Evolutionary conservation across 179 eudicot species (phyloP), one percentile per base, ranked within the genome.

Genomic region (Carnegiea gigantea): DNA sequence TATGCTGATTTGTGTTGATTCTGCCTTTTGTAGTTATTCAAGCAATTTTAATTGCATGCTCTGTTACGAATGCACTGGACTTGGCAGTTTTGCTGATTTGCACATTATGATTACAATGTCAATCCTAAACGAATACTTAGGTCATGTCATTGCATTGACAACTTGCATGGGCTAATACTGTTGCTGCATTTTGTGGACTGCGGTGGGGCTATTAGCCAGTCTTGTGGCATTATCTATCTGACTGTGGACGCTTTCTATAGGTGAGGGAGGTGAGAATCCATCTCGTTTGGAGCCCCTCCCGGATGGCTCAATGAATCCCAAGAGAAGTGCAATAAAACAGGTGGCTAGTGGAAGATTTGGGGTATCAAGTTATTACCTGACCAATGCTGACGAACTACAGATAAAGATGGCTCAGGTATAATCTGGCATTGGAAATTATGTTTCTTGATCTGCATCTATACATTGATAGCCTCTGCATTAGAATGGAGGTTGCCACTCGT

Each of bases 341-440:
- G 98, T 97, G 81, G 99, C 99, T 43, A 97, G 99, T 90, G 99
- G 99, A 81, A 92, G 99, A 90, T 97, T 97, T 80, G 99, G 99
- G 33, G 99, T 95, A 81, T 90, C 98, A 24, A 97, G 98, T 89
- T 93, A 95, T 83, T 97, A 97, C 89, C 89, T 97, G 77, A 91
- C 99, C 60, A 97, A 97, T 86, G 98, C 99, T 15, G 98, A 92
- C 85, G 99, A 97, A 84, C 76, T 97, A 64, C 99, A 97, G 87
- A 97, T 97, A 65, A 97, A 97, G 86, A 97, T 97, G 98, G 98
- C 98, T 80, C 99, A 97, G 99, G 99, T 96, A 92, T 73, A 57
- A 73, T 28, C 43, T 75, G 68, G 81, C 70, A 64, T 71, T 75
- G 57, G n/a, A 75, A 53, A 5, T 59, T 65, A 24, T 14, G 18